Conservation (phyloP, 352 stramenopile species). For the Pseudoperonospora humuli region DNA sequence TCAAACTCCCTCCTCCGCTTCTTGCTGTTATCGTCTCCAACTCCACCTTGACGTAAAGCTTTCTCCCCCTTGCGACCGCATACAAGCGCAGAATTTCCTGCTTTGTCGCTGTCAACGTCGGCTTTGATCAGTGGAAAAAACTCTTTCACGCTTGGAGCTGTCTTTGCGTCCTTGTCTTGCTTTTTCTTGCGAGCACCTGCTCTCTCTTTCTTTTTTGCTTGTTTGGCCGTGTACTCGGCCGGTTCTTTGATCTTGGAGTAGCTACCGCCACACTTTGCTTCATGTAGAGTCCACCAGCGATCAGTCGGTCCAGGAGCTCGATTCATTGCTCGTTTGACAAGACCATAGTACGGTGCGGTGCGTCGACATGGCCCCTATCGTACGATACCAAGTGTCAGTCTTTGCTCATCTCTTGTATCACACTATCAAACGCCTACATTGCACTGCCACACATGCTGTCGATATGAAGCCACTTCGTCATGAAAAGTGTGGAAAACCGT, state of each 20-base stretch:
- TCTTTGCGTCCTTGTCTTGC: constrained; percentile 16
- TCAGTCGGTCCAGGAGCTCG: constrained; percentile 63
- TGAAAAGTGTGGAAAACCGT: constrained; percentile 88
- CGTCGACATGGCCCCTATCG: constrained; percentile 53
- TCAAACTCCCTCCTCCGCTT: constrained; percentile 10
- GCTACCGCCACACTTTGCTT: constrained; percentile 53
- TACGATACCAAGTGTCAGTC: neutral
- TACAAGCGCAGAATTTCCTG: neutral
- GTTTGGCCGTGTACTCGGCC: constrained; percentile 39
- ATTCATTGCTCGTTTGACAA: constrained; percentile 86
- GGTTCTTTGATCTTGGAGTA: constrained; percentile 75
- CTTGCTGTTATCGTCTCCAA: constrained; percentile 5
- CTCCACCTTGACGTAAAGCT: constrained; percentile 1
- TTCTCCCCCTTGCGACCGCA: constrained; percentile 25
- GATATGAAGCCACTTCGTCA: constrained; percentile 83
- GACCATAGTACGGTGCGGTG: constrained; percentile 62
- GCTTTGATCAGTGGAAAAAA: constrained; percentile 22
- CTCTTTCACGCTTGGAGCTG: constrained; percentile 17
- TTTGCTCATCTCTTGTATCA: neutral
- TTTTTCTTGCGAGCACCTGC: constrained; percentile 18
- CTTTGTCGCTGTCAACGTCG: neutral
- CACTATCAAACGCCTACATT: constrained; percentile 35
- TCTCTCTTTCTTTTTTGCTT: constrained; percentile 49
- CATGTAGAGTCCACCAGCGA: constrained; percentile 64
- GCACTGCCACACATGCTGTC: constrained; percentile 83